Percentiles rank a stretch among this genome's conserved stretches.
Evolutionary conservation across 2,329 filamentous ascomycete species (phyloP).

Genomic region (Trichoderma koningii): DNA sequence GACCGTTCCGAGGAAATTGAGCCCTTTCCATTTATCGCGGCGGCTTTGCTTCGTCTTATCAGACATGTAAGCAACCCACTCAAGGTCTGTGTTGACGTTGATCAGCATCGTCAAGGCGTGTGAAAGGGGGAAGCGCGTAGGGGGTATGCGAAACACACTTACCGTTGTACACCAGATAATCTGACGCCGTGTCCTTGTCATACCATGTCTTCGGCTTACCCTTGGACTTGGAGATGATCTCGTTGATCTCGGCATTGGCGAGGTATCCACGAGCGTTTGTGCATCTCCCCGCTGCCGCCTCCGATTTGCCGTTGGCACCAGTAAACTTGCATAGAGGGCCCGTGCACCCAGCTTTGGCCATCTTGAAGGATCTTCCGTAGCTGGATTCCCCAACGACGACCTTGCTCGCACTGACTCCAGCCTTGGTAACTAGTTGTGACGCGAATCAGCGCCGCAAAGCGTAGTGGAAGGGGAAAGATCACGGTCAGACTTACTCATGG

Average conservation of each 20-base stretch:
- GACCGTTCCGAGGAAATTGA: conserved; percentile 19
- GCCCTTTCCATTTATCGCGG: conserved; percentile 12
- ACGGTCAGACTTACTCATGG: conserved; percentile 34
- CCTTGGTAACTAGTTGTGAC: conserved; percentile 37
- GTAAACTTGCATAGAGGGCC: conserved; percentile 24
- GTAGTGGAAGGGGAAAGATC: too few species aligned
- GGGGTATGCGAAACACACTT: background rate
- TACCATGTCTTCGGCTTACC: conserved; percentile 24
- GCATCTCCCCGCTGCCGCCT: conserved; percentile 30
- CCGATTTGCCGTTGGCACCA: background rate
- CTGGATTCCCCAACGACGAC: conserved; percentile 9
- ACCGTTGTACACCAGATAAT: conserved; percentile 24
- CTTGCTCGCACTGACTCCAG: conserved; percentile 33
- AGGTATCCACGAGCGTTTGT: conserved; percentile 36
- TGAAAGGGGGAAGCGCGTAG: too few species aligned
- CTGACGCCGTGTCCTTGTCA: conserved; percentile 16
- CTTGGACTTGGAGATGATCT: conserved; percentile 26
- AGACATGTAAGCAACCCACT: conserved; percentile 23
- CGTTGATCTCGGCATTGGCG: conserved; percentile 34
- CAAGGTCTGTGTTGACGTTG: background rate
- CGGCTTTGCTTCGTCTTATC: conserved; percentile 16
- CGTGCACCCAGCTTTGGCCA: conserved; percentile 17
- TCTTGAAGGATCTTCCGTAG: conserved; percentile 23
- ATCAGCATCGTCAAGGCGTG: background rate
- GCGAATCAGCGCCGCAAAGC: background rate